Percentiles rank a stretch among this genome's conserved stretches.
Evolutionary conservation across 1,284 basidiomycete species (phyloP).

Genomic region (Ustilago sp.): DNA sequence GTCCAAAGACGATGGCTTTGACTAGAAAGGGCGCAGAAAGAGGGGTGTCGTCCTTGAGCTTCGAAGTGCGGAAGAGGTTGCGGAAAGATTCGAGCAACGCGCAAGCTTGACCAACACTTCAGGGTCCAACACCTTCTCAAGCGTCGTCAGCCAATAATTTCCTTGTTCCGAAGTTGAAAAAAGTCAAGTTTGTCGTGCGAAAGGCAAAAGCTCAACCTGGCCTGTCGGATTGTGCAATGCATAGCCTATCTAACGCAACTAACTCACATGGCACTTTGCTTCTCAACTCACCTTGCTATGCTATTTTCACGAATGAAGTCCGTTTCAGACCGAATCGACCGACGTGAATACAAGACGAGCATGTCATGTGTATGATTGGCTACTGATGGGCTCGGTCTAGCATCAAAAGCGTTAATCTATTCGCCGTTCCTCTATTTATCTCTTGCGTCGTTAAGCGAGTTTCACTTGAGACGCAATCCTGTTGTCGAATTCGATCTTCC

Average conservation of each 20-base stretch:
- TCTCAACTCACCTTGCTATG: not conserved
- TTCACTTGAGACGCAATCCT: not conserved
- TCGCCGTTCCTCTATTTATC: not conserved
- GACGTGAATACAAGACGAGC: not conserved
- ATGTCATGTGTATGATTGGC: not conserved
- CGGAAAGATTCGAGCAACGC: slow-evolving; percentile 14
- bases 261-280: not conserved
- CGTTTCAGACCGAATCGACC: not conserved
- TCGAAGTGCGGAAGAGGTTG: slow-evolving; percentile 2
- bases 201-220: slow-evolving; percentile 4
- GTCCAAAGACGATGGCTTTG: too few relatives aligned
- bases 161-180: not conserved
- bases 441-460: slow-evolving; percentile 5
- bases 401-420: not conserved
- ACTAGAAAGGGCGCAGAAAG: not conserved
- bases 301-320: not conserved
- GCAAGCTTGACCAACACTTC: slow-evolving; percentile 8
- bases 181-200: slow-evolving; percentile 1
- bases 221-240: slow-evolving; percentile 33
- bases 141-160: slow-evolving; percentile 15
- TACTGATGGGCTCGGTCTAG: not conserved
- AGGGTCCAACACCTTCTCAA: slow-evolving; percentile 23
- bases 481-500: not conserved
- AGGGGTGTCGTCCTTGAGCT: not conserved
- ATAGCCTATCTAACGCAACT: slow-evolving; percentile 1